Conservation (phyloP, 441 rosid species). For the Macaranga tanarius region DNA sequence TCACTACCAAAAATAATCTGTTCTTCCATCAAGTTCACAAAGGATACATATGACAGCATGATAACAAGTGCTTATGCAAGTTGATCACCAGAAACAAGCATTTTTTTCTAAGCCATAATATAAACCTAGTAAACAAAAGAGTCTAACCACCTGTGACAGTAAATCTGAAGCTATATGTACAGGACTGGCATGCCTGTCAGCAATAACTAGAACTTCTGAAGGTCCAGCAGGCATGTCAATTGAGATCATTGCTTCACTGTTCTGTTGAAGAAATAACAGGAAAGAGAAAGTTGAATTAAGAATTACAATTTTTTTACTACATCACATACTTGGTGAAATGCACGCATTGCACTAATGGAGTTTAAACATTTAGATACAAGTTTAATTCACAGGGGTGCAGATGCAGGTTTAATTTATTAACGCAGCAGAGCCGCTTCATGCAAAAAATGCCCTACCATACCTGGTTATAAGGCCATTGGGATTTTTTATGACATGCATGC, state of each 20-base stretch:
- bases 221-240: conserved; percentile 99
- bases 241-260: conserved; percentile 95
- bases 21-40: background rate
- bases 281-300: conserved; percentile 11
- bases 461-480: background rate
- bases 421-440: background rate
- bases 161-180: conserved; percentile 89
- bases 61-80: background rate
- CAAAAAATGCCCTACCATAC: background rate
- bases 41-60: background rate
- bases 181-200: conserved; percentile 73
- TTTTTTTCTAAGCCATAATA: background rate
- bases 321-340: background rate
- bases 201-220: conserved; percentile 90
- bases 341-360: background rate
- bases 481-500: no score
- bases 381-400: background rate
- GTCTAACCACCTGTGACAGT: conserved; percentile 69
- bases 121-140: background rate
- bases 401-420: background rate
- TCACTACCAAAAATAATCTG: background rate
- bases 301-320: background rate
- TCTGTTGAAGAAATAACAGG: conserved; percentile 43
- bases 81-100: background rate
- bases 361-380: background rate